A percentile compares a stretch with the other conserved stretches of the same genome.
These are phyloP conservation scores for Barnettozyma botsteinii DNA, from an alignment of 805 yeast genomes.

Conservation along the genomic window DNA sequence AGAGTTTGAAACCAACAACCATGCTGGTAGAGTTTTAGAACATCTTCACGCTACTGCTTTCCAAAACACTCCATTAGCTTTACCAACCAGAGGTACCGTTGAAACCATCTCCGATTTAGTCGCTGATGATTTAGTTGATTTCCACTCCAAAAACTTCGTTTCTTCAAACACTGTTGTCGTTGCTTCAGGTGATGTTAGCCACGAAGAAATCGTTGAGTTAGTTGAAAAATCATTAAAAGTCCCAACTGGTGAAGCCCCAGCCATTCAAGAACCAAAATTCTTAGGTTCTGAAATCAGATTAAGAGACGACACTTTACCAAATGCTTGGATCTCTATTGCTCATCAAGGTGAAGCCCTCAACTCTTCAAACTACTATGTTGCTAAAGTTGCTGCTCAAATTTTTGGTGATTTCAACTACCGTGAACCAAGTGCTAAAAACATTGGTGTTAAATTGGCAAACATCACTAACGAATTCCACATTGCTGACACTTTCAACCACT, in stretches of 20 bases:
- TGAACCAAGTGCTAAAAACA: conserved; percentile 50
- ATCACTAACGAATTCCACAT: conserved; percentile 66
- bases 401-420: conserved; percentile 49
- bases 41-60: conserved; percentile 80
- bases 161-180: conserved; percentile 65
- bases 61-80: conserved; percentile 77
- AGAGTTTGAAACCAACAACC: conserved; percentile 50
- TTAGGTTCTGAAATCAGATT: conserved; percentile 83
- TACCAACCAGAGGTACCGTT: conserved; percentile 70
- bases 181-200: conserved; percentile 64
- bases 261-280: conserved; percentile 52
- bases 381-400: conserved; percentile 66
- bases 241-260: conserved; percentile 47
- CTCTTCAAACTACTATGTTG: conserved; percentile 62
- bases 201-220: conserved; percentile 62
- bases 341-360: conserved; percentile 61
- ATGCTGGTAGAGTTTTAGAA: conserved; percentile 52
- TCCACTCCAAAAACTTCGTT: conserved; percentile 51
- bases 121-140: conserved; percentile 49
- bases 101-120: conserved; percentile 59
- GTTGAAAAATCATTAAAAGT: conserved; percentile 47
- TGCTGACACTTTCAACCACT: conserved; percentile 67
- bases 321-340: conserved; percentile 73
- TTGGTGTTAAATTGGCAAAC: conserved; percentile 67
- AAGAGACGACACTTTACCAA: conserved; percentile 83